Evolutionary conservation across 257 asterid species (phyloP), one percentile per base, ranked within the genome.

Genomic region (Penstemon eatonii): DNA sequence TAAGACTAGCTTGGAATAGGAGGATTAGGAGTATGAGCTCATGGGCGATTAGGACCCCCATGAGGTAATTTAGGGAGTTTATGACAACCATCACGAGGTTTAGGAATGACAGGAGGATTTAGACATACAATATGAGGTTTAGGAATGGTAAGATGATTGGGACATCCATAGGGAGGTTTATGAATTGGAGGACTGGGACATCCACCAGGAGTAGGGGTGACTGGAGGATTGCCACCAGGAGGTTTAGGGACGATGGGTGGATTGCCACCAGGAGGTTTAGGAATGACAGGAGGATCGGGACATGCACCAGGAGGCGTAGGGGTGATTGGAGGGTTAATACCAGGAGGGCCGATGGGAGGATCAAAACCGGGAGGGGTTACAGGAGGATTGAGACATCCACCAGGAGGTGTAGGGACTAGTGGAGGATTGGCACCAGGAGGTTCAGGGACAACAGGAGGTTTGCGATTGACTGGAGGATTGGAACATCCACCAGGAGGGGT

Each of bases 211-310:
- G 8, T 9, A 45, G 67, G 68, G 45, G 8, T 52, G 39, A 38
- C 6, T 1, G 72, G 64, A 43, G 63, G 72, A 42, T 56, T 4
- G 41, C 65, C 65, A 7, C 70, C 19, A 12, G 45, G 45, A 2
- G 56, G 25, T 25, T 56, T 54, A 25, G 72, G 72, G 12, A 5
- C 42, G 2, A 25, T 25, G 33, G 33, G 33, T 25, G 33, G 33
- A 25, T 25, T 25, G 33, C 33, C 33, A 25, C 33, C 33, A 25
- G 33, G 33, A 5, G 25, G 49, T 25, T 7, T 6, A 33, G 60
- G 60, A 11, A 12, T 47, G 12, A 6, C 4, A 3, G 70, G 60
- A 8, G 60, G 49, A 15, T 51, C 8, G 8, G 60, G 60, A 13
- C 66, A 61, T 42, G 41, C 66, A 1, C 33, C 33, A 25, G 33